phyloP scores from a whole-genome alignment of 1,139 yeast species.

The Nakaseomyces sp. region DNA sequence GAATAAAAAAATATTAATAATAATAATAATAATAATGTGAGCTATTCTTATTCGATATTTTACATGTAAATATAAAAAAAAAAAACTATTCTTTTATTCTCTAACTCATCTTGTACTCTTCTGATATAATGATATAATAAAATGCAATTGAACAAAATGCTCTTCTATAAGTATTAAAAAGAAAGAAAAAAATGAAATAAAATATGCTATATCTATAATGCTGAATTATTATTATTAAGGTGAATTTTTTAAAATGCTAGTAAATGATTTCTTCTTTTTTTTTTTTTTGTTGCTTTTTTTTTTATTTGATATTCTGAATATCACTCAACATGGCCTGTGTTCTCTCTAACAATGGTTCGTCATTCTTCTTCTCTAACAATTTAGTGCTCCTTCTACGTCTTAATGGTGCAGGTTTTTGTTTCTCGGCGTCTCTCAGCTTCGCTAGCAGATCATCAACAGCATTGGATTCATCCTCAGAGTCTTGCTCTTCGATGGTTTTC shows the following conservation, averaged over 20 bases:
- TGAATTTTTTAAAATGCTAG: not conserved
- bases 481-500: conserved; percentile 14
- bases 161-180: too few species aligned
- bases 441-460: conserved; percentile 23
- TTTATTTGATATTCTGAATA: conserved; percentile 17
- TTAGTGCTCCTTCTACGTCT: conserved; percentile 16
- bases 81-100: not conserved
- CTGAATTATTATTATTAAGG: not conserved
- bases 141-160: too few species aligned
- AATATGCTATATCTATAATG: not conserved
- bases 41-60: too few species aligned
- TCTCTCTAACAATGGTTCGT: conserved; percentile 14
- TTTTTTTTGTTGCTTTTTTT: not conserved
- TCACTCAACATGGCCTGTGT: conserved; percentile 21
- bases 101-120: not conserved
- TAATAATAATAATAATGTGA: too few species aligned
- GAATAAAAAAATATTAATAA: too few species aligned
- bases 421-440: conserved; percentile 23
- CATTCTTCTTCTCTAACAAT: conserved; percentile 5
- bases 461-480: conserved; percentile 16
- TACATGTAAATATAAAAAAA: not conserved
- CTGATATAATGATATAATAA: not conserved
- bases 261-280: not conserved
- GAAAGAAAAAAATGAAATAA: too few species aligned
- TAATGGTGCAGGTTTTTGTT: conserved; percentile 13